Evolutionary conservation across 176 grass and related monocot genomes (phyloP), one percentile per base, ranked within the genome.

Genomic region (Oryza rufipogon): DNA sequence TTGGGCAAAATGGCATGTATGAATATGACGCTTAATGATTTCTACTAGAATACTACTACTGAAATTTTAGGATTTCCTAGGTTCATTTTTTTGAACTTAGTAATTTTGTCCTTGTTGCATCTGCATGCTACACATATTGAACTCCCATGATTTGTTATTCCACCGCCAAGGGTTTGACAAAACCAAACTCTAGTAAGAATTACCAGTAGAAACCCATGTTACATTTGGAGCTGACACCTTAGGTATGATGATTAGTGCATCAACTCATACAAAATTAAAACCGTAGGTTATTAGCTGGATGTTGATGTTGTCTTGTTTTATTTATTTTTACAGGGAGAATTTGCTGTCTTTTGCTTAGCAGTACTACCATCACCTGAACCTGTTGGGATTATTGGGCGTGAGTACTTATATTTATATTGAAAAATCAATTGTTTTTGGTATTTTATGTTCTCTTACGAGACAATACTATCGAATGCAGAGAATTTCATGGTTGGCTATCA

Each of bases 401-500:
- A 99, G 96, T 82, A 19, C 36, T 69, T 38, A 28, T 67, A 63
- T 63, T 14, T 76, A 20, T 68, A 7, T 41, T 4, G 38, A 48
- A 0, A 46, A 20, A 69, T 42, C 47, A 71, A 10, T 33, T 74
- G 38, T 60, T 77, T 77, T 23, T 49, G 25, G 32, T 73, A 80
- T 66, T 65, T 32, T 80, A 22, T 42, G 14, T 7, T 23, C 64
- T 15, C 22, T 68, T 61, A 74, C 47, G 23, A 22, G 14, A 36
- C 28, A 72, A 26, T 80, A 68, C 5, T 85, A 33, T 23, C n/a
- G 4, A 38, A 74, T 93, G 89, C 90, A 94, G 96, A 99, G 88
- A 96, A 99, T 87, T 96, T 99, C 74, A 77, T 99, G 86, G 92
- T 89, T 25, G 97, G 96, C 15, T 94, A 99, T 81, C 86, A 87